phyloP scores from a whole-genome alignment of 2,329 filamentous ascomycete genomes.

The Ophiognomonia clavigignenti-juglandacearum region DNA sequence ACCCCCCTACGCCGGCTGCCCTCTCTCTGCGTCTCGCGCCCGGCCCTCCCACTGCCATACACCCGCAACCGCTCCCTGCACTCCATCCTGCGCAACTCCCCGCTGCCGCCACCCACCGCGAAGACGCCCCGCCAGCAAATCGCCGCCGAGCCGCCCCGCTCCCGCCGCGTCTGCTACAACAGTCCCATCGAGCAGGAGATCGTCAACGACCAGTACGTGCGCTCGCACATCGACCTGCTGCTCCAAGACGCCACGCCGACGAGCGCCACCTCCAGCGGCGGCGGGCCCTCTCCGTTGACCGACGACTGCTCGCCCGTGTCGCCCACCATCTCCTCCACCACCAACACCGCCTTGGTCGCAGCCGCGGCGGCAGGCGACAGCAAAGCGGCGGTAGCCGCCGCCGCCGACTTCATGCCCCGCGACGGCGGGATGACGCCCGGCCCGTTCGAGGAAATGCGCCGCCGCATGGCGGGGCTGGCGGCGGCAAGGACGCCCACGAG shows the following conservation, averaged over 20 bases:
- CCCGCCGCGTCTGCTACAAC: constrained; percentile 55
- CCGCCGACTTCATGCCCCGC: constrained; percentile 22
- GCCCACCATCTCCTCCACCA: not conserved
- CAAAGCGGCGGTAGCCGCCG: not conserved
- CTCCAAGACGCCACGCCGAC: constrained; percentile 48
- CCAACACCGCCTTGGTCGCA: not conserved
- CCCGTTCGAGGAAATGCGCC: constrained; percentile 59
- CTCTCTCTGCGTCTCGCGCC: constrained; percentile 20
- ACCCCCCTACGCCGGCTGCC: constrained; percentile 33
- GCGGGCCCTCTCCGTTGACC: no score
- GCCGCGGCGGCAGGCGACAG: not conserved
- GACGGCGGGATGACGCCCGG: constrained; percentile 60
- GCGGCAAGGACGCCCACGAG: constrained; percentile 36
- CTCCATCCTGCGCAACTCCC: constrained; percentile 64
- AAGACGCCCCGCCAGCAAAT: constrained; percentile 46
- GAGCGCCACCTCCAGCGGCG: constrained; percentile 27
- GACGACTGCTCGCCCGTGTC: constrained; percentile 26
- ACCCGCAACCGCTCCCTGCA: constrained; percentile 53
- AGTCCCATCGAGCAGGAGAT: constrained; percentile 61
- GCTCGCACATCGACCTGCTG: constrained; percentile 59
- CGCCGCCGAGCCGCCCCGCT: constrained; percentile 39
- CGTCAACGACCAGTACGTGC: constrained; percentile 56
- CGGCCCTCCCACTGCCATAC: constrained; percentile 41
- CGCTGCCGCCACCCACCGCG: constrained; percentile 49
- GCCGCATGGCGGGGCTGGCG: constrained; percentile 46